These are phyloP conservation scores for Suillus placidus DNA, from an alignment of 768 basidiomycete species.

Conservation along the genomic window DNA sequence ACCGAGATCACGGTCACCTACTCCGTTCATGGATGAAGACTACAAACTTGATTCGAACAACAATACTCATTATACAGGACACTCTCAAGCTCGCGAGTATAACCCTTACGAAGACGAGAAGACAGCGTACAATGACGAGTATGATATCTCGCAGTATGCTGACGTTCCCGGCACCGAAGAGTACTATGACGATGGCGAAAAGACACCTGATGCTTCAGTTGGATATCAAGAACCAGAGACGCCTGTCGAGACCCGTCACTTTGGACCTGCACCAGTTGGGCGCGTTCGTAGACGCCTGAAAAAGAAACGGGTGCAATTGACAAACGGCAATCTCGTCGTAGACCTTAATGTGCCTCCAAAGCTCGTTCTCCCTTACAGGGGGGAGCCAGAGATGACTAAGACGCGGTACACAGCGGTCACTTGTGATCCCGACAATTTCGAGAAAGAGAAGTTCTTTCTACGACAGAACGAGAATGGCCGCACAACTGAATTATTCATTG, in stretches of 20 bases:
- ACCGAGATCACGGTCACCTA: constrained; percentile 75
- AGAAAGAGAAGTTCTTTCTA: constrained; percentile 79
- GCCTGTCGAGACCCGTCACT: constrained; percentile 73
- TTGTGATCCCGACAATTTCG: constrained; percentile 92
- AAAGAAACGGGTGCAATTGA: constrained; percentile 82
- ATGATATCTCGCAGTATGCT: constrained; percentile 37
- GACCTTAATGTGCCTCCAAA: constrained; percentile 84
- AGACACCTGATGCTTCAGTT: constrained; percentile 26
- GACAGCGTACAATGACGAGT: constrained; percentile 21
- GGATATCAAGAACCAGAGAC: constrained; percentile 49
- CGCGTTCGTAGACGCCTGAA: constrained; percentile 74
- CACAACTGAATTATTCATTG: constrained; percentile 89
- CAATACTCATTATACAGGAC: constrained; percentile 57
- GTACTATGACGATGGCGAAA: constrained; percentile 25
- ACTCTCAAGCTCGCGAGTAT: constrained; percentile 26
- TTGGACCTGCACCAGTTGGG: constrained; percentile 84
- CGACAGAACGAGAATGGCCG: constrained; percentile 80
- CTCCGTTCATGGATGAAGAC: constrained; percentile 76
- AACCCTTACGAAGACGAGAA: constrained; percentile 29
- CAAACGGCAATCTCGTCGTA: constrained; percentile 86
- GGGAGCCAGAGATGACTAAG: constrained; percentile 72
- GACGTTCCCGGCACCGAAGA: constrained; percentile 25
- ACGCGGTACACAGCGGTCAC: constrained; percentile 88
- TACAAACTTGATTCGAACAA: constrained; percentile 61
- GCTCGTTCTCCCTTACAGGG: constrained; percentile 71